These are phyloP conservation scores for Prosopis cineraria DNA, from an alignment of 306 rosid species.

Conservation along the genomic window DNA sequence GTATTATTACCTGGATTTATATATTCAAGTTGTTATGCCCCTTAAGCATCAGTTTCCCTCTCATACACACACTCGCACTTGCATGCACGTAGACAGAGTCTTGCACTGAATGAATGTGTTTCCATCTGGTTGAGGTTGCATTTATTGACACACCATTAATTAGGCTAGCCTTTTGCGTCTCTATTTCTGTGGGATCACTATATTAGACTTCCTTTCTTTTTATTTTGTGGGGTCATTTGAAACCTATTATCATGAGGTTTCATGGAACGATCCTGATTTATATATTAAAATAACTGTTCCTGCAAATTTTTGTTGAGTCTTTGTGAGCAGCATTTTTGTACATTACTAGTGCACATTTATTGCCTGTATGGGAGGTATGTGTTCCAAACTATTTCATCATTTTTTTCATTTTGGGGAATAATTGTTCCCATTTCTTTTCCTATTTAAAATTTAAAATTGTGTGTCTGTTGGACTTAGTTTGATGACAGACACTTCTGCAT, in stretches of 20 bases:
- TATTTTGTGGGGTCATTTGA: neutral
- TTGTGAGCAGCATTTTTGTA: neutral
- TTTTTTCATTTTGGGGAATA: too few species aligned
- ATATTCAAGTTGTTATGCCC: conserved; percentile 44
- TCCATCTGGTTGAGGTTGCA: too few species aligned
- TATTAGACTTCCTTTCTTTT: neutral
- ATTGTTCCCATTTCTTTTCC: too few species aligned
- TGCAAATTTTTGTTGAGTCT: neutral
- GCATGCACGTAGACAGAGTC: neutral
- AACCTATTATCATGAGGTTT: neutral
- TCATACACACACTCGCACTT: neutral
- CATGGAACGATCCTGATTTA: neutral
- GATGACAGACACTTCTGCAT: too few species aligned
- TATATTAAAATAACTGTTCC: neutral
- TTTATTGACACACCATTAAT: too few species aligned
- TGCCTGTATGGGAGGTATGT: conserved; percentile 3
- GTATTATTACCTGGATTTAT: conserved; percentile 37
- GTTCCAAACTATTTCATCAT: too few species aligned
- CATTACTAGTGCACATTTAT: neutral
- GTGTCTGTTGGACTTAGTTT: too few species aligned
- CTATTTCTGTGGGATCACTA: neutral
- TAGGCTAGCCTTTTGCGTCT: neutral
- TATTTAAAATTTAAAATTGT: too few species aligned
- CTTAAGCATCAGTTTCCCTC: conserved; percentile 11
- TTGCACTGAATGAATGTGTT: neutral